These are phyloP conservation scores for Fusarium solani-melongenae DNA, from an alignment of 2,329 filamentous ascomycete genomes.

Conservation along the genomic window DNA sequence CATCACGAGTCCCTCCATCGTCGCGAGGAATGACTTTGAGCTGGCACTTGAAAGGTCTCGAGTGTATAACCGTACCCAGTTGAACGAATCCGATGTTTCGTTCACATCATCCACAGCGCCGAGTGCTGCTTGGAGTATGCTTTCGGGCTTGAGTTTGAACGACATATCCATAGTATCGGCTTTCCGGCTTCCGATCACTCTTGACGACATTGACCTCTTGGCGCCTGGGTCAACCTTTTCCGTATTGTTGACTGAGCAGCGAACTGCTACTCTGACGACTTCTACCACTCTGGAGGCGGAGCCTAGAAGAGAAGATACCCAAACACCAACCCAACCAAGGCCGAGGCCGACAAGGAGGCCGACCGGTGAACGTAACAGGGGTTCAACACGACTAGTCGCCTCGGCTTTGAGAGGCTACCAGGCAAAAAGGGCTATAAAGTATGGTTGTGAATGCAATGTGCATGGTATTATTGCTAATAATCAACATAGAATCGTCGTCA, in stretches of 20 bases:
- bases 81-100: not conserved
- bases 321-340: not conserved
- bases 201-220: not conserved
- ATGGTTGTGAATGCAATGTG: too few relatives aligned
- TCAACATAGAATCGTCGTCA: conserved; percentile 3
- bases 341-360: not conserved
- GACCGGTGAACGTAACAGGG: not conserved
- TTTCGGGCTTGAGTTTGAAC: conserved; percentile 8
- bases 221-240: conserved; percentile 13
- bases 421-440: not conserved
- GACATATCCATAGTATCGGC: conserved; percentile 3
- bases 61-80: not conserved
- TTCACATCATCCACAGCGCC: conserved; percentile 5
- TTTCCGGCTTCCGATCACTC: conserved; percentile 2
- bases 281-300: too few relatives aligned
- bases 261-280: accelerated
- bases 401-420: not conserved
- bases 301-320: not conserved
- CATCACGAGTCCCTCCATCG: not conserved
- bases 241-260: not conserved
- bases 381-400: not conserved
- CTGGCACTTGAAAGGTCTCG: not conserved
- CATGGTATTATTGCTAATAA: too few relatives aligned
- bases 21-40: conserved; percentile 1
- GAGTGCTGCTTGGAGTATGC: conserved; percentile 4